Percentiles rank a stretch among this genome's conserved stretches.
These are phyloP conservation scores for Peronospora belbahrii DNA, from an alignment of 352 stramenopile genomes.

Conservation along the genomic window DNA sequence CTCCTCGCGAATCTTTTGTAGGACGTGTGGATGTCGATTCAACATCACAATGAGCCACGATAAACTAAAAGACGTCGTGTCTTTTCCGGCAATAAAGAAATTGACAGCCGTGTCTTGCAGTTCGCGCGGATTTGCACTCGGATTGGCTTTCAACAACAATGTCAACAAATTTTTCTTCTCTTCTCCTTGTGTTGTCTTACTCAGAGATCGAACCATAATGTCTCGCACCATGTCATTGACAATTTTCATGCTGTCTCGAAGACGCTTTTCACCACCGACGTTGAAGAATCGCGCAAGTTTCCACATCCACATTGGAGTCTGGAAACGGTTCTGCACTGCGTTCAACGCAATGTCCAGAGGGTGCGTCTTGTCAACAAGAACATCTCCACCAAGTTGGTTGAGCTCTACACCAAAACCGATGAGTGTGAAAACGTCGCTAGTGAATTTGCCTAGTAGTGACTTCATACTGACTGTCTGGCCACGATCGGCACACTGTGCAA, in stretches of 20 bases:
- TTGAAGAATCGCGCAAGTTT: slow-evolving; percentile 31
- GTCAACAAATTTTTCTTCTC: slow-evolving; percentile 6
- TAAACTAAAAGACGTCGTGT: slow-evolving; percentile 46
- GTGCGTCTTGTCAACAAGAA: slow-evolving; percentile 9
- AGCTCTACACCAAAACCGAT: slow-evolving; percentile 70
- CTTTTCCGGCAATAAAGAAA: slow-evolving; percentile 51
- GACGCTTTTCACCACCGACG: slow-evolving; percentile 23
- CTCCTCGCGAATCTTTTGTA: slow-evolving; percentile 33
- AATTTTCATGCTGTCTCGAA: slow-evolving; percentile 21
- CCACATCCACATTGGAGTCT: slow-evolving; percentile 37
- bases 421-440: slow-evolving; percentile 59
- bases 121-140: slow-evolving; percentile 18
- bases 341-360: slow-evolving; percentile 1
- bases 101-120: slow-evolving; percentile 54
- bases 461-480: slow-evolving; percentile 24
- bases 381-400: slow-evolving; percentile 27
- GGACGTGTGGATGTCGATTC: slow-evolving; percentile 35
- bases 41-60: slow-evolving; percentile 57
- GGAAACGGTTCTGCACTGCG: slow-evolving; percentile 25
- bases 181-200: neutral
- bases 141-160: slow-evolving; percentile 5
- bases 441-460: slow-evolving; percentile 37
- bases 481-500: slow-evolving; percentile 7
- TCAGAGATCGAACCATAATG: slow-evolving; percentile 8
- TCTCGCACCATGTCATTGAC: slow-evolving; percentile 12